Base-by-base conservation (phyloP, 371 early-diverging fungal species). In the Mucor plumbeus region DNA sequence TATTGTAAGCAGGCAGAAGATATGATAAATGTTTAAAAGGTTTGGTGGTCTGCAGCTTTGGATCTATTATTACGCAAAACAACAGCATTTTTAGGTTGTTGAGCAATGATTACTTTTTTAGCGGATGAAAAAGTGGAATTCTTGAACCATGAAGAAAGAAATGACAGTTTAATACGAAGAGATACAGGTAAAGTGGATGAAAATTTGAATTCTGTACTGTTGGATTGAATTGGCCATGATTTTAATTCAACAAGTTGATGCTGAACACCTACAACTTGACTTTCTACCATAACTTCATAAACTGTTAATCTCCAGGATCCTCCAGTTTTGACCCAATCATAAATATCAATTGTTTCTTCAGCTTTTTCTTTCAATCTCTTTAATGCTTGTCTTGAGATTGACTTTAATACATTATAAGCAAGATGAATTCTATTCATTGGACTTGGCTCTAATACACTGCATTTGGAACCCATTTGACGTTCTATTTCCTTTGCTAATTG, bases 241-340 rank as follows among this genome's bases (percentile, higher is more conserved):
- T 66, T 63, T 35, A 71, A 26, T 14, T 67, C 68, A 8, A 40
- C 66, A 15, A 75, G 26, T 44, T 78, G 78, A 43, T 78, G 78
- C 36, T 62, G 69, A 14, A 74, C 72, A 43, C 75, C 78, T 9
- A 78, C 64, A 14, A 70, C 70, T 44, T 69, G 66, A 47, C 75
- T 72, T 54, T 75, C 75, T 8, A 75, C 61, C 77, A 77, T 77
- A 39, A 78, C 69, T 62, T 75, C 78, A 58, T 72, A 68, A 1
- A 78, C 56, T 31, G 64, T 39, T 2, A 78, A 36, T 61, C 64
- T 59, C 78, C 75, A 78, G 15, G 66, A 64, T 5, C 74, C 74
- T 59, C 72, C 72, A 41, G 69, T 70, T 19, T 72, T 70, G 35
- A 72, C 69, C 74, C 72, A 69, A 40, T 74, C 74, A 53, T 71